Base-by-base conservation (phyloP, 139 green algal species). In the Medakamo hakoo region DNA sequence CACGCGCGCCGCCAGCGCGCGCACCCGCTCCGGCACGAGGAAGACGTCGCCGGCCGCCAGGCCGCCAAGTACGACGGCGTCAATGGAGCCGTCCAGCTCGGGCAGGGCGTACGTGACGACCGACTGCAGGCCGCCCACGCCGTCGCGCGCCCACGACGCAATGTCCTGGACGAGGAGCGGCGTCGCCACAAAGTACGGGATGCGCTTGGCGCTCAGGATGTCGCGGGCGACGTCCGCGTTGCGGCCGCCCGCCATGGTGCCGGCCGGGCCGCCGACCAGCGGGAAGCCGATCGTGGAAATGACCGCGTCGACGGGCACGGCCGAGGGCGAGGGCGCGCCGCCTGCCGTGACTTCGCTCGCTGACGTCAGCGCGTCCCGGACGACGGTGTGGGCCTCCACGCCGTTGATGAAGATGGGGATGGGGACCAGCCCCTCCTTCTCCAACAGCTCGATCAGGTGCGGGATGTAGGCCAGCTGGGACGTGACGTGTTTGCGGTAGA, bases 401-500 rank as follows among this genome's bases (percentile, higher is more conserved):
- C 73, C 92, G 62, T 96, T 98, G 73, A 98, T 97, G 81, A 98
- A 95, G 28, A 95, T 81, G 30, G 88, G 86, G 18, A 95, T 22
- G n/a, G 71, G 85, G 18, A 80, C 57, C 24, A 92, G 30, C 1
- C 84, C 84, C 61, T 84, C 67, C 58, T 59, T 63, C 71, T 91
- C 82, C 71, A 89, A 71, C 24, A 60, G 69, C 9, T 61, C 30
- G 0, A 88, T 75, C 22, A 93, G 68, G 68, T 92, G 74, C 3
- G 55, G 29, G 57, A 97, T 86, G 80, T 97, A 95, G 20, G 71
- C 65, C 66, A 88, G 82, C 4, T 78, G 69, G 2, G 91, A 98
- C 63, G 98, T 94, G 59, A 98, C 93, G 72, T 99, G 93, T 78
- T 99, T 99, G 67, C 93, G 80, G 78, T 98, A 99, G 65, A 99